Evolutionary conservation across 768 basidiomycete species (phyloP).

Genomic region (Ramaria sp.): DNA sequence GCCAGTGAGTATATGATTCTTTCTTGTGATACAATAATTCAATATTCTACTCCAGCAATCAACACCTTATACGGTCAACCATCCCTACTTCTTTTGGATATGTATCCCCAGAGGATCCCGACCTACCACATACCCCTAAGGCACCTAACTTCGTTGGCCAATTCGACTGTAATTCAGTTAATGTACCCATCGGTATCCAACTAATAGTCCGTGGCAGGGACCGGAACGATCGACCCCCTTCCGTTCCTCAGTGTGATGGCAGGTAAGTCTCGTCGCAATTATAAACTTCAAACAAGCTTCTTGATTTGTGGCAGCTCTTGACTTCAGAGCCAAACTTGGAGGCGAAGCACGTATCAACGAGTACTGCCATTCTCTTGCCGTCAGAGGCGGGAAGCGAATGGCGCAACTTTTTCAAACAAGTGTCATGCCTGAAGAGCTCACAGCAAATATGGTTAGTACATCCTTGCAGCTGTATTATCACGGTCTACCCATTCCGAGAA

Average conservation of each 20-base stretch:
- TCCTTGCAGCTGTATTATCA: not conserved
- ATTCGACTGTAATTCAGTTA: constrained; percentile 32
- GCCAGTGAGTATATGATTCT: constrained; percentile 26
- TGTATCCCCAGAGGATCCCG: constrained; percentile 32
- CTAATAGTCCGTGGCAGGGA: constrained; percentile 32
- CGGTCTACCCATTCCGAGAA: not conserved
- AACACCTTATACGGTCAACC: constrained; percentile 47
- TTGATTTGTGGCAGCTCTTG: constrained; percentile 36
- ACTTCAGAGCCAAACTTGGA: constrained; percentile 64
- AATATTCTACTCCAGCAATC: constrained; percentile 38
- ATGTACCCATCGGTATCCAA: not conserved
- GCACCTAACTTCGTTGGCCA: constrained; percentile 35
- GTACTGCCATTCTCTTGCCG: constrained; percentile 61
- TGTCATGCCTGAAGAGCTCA: constrained; percentile 46
- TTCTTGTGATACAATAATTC: not conserved
- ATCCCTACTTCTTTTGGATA: constrained; percentile 49
- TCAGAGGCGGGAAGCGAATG: constrained; percentile 51
- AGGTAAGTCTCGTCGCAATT: constrained; percentile 27
- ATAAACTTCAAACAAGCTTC: not conserved
- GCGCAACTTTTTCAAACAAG: constrained; percentile 50
- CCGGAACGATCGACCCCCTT: constrained; percentile 48
- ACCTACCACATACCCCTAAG: constrained; percentile 14
- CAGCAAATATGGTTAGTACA: constrained; percentile 55
- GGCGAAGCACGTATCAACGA: constrained; percentile 63
- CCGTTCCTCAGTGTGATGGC: constrained; percentile 43